Evolutionary conservation across 441 rosid species (phyloP).

Genomic region (Pelargonium australe): DNA sequence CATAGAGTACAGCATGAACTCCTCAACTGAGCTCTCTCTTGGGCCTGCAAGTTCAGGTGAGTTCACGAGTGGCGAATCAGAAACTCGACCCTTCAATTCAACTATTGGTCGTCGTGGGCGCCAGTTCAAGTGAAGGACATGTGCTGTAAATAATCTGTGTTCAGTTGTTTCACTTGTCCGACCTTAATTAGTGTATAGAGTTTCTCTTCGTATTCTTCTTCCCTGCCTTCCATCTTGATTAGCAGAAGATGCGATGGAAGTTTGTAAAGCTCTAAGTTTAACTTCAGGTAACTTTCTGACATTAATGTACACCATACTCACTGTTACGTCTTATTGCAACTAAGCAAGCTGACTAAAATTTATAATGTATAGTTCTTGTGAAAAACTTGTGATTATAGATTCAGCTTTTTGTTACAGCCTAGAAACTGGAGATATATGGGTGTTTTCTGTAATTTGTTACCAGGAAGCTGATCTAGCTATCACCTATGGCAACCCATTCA

Average conservation of each 20-base stretch:
- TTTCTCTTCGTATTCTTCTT: background rate
- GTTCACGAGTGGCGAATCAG: background rate
- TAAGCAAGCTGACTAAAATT: background rate
- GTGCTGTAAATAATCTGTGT: background rate
- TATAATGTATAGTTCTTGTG: background rate
- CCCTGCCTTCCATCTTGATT: background rate
- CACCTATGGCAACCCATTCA: too few relatives aligned
- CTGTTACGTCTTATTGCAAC: background rate
- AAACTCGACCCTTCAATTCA: background rate
- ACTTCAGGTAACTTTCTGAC: background rate
- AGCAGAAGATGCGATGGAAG: background rate
- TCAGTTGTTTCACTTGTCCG: background rate
- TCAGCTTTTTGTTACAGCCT: background rate
- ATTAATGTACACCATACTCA: background rate
- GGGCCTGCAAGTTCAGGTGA: background rate
- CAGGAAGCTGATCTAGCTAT: too few relatives aligned
- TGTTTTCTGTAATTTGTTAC: too few relatives aligned
- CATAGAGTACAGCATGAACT: background rate
- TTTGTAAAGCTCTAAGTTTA: background rate
- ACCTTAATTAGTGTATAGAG: background rate
- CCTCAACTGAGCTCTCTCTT: background rate
- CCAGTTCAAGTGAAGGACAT: background rate
- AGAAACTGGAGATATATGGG: too few relatives aligned
- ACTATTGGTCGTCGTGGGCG: background rate
- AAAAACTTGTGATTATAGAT: background rate